Base-by-base conservation (phyloP, 75 land plant genomes). In the Pinus tabuliformis region DNA sequence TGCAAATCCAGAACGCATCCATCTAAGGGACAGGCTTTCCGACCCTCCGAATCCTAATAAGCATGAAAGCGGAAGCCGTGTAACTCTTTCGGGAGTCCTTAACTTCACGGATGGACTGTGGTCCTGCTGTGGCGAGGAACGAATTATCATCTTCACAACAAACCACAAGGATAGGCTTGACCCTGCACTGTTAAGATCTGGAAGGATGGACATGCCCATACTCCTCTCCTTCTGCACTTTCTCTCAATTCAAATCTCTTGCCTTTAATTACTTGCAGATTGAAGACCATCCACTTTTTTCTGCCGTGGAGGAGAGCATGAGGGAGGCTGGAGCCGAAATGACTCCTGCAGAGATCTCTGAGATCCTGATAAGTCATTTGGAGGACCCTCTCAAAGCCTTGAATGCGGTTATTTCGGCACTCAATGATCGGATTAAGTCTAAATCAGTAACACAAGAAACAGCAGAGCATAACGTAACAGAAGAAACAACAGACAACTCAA, bases 151-250 rank as follows among this genome's bases (percentile, higher is more conserved):
- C 17, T 85, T 87, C 81, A 87, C 89, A 2, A 87, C 87, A 13
- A 87, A 87, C 73, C 75, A 81, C 76, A 79, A 83, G 59, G 81
- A 87, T 22, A 56, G 78, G 64, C 84, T 87, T 11, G 87, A 81
- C 42, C 76, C 84, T 6, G 87, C 89, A 14, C 28, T 86, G 72
- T 77, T 81, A 26, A 65, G 89, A 57, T 70, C 84, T 5, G 89
- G 89, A 7, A 45, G 87, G 17, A 87, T 87, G 89, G 89, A 87
- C 81, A 78, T 87, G 84, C 89, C 84, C 76, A 87, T 87, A 63
- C 81, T 78, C 74, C 76, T 87, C 75, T 59, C 78, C 49, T 87
- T 81, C 75, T 87, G 89, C 70, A 74, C 65, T 7, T 78, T 82
- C 62, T 16, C 73, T 28, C 79, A 56, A 6, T 81, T 87, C 75